Evolutionary conservation across 306 rosid genomes (phyloP).

Genomic region (Hylodesmum podocarpum): DNA sequence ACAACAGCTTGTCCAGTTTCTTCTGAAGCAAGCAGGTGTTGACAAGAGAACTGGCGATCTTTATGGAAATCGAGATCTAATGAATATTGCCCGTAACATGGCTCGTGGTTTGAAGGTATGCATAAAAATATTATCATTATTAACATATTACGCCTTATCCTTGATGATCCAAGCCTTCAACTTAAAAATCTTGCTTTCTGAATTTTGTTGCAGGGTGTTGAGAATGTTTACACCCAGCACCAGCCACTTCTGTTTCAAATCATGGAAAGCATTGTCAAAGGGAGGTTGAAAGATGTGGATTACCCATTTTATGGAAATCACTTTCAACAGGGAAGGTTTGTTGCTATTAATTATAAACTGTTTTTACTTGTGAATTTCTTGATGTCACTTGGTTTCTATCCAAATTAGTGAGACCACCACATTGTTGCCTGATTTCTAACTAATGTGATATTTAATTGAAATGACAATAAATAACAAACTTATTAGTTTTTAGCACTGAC

Average conservation of each 20-base stretch:
- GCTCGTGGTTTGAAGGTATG: slow-evolving; percentile 95
- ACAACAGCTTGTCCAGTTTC: slow-evolving; percentile 92
- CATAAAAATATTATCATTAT: slow-evolving; percentile 26
- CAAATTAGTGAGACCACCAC: not conserved
- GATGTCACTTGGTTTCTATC: slow-evolving; percentile 19
- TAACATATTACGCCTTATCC: slow-evolving; percentile 8
- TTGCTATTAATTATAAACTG: slow-evolving; percentile 30
- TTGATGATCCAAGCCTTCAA: slow-evolving; percentile 22
- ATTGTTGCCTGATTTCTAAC: not conserved
- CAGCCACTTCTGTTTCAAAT: slow-evolving; percentile 88
- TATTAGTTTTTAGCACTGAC: not conserved
- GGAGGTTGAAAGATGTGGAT: slow-evolving; percentile 90
- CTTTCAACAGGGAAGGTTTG: slow-evolving; percentile 96
- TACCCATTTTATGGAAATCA: slow-evolving; percentile 89
- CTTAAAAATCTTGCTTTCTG: slow-evolving; percentile 22
- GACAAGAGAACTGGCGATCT: slow-evolving; percentile 92
- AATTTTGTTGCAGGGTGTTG: slow-evolving; percentile 71
- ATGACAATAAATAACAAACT: not conserved
- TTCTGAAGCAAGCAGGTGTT: slow-evolving; percentile 96
- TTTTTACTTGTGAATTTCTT: slow-evolving; percentile 14
- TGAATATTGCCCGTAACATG: slow-evolving; percentile 96
- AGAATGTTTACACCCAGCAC: slow-evolving; percentile 92
- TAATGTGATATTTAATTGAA: slow-evolving; percentile 7
- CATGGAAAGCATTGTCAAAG: slow-evolving; percentile 90
- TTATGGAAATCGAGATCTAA: slow-evolving; percentile 82